phyloP scores from a whole-genome alignment of 2,329 filamentous ascomycete genomes.

The Trematosphaeria pertusa region DNA sequence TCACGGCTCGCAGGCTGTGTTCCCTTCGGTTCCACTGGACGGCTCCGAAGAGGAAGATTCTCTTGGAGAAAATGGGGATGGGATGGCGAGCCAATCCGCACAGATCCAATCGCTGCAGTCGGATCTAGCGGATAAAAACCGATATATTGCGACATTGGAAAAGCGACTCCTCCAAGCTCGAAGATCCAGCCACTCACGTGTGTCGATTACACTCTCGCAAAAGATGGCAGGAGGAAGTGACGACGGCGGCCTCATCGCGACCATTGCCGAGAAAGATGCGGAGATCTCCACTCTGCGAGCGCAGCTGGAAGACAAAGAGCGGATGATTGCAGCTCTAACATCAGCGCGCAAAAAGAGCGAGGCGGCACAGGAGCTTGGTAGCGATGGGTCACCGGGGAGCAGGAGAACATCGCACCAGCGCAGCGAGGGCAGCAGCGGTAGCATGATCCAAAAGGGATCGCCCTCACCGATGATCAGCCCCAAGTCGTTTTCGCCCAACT shows the following conservation, averaged over 20 bases:
- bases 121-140: constrained; percentile 96
- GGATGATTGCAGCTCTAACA: constrained; percentile 87
- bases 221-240: constrained; percentile 72
- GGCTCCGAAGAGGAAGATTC: constrained; percentile 56
- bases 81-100: constrained; percentile 78
- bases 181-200: constrained; percentile 85
- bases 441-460: constrained; percentile 32
- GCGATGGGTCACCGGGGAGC: constrained; percentile 44
- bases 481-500: constrained; percentile 24
- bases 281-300: constrained; percentile 92
- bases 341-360: constrained; percentile 87
- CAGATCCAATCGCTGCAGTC: constrained; percentile 92
- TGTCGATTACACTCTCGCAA: constrained; percentile 76
- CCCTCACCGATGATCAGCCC: constrained; percentile 28
- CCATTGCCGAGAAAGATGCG: constrained; percentile 86
- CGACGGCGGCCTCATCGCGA: constrained; percentile 74
- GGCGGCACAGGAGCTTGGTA: constrained; percentile 66
- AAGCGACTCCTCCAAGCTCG: constrained; percentile 90
- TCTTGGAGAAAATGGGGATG: constrained; percentile 83
- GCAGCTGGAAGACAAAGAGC: constrained; percentile 90
- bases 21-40: constrained; percentile 31
- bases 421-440: constrained; percentile 40
- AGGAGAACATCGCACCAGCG: constrained; percentile 43
- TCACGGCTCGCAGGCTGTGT: constrained; percentile 30
- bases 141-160: constrained; percentile 93